These are phyloP conservation scores for Naematelia aurantialba DNA, from an alignment of 768 basidiomycete species.

Conservation along the genomic window DNA sequence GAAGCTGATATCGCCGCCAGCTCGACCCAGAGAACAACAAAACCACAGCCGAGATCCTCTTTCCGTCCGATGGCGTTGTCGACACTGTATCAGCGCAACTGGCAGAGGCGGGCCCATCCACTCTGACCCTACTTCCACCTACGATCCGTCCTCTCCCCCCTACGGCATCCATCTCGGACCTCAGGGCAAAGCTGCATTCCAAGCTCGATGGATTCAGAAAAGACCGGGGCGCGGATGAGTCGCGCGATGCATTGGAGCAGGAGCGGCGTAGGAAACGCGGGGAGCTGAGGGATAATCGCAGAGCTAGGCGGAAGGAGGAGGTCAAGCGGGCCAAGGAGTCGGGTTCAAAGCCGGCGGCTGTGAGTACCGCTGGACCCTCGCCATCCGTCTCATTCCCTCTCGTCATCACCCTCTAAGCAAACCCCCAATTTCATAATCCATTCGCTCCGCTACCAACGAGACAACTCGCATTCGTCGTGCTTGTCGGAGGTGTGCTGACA, in stretches of 20 bases:
- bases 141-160: constrained; percentile 40
- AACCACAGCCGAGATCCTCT: constrained; percentile 63
- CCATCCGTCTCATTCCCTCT: background rate
- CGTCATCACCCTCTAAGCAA: background rate
- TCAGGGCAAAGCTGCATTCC: constrained; percentile 40
- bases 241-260: constrained; percentile 77
- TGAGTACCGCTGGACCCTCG: constrained; percentile 12
- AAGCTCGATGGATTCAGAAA: constrained; percentile 42
- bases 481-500: no score
- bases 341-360: constrained; percentile 43
- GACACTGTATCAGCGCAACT: constrained; percentile 6
- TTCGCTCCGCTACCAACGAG: no score
- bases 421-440: no score
- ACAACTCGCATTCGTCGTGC: no score
- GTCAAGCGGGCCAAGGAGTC: constrained; percentile 60
- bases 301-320: constrained; percentile 83
- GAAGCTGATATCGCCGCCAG: constrained; percentile 51
- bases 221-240: constrained; percentile 54
- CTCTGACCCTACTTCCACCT: constrained; percentile 4
- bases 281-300: constrained; percentile 74
- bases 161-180: constrained; percentile 38
- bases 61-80: constrained; percentile 5
- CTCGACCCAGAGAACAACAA: constrained; percentile 90
- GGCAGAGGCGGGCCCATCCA: constrained; percentile 4
- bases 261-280: constrained; percentile 73